These are phyloP conservation scores for Hyphopichia burtonii DNA, from an alignment of 1,139 yeast species.

Conservation along the genomic window DNA sequence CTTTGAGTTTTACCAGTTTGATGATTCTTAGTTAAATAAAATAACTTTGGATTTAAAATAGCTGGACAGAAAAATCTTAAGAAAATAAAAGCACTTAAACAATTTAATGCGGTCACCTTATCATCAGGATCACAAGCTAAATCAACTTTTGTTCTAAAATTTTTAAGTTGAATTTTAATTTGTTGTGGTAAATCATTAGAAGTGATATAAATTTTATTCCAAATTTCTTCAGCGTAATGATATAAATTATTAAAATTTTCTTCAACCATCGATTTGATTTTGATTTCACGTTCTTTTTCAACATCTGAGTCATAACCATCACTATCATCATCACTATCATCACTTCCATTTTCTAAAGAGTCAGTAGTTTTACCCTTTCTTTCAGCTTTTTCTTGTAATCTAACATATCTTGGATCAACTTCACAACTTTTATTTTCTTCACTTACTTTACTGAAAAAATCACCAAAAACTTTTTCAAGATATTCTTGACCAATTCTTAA, in stretches of 20 bases:
- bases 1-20: slow-evolving; percentile 72
- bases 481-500: slow-evolving; percentile 78
- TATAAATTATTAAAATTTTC: slow-evolving; percentile 54
- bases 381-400: slow-evolving; percentile 40
- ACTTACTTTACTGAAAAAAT: slow-evolving; percentile 57
- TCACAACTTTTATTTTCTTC: slow-evolving; percentile 61
- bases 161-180: slow-evolving; percentile 59
- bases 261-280: slow-evolving; percentile 34
- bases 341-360: slow-evolving; percentile 18
- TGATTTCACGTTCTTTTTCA: slow-evolving; percentile 26
- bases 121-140: slow-evolving; percentile 60
- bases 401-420: slow-evolving; percentile 63
- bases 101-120: slow-evolving; percentile 56
- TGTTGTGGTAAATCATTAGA: slow-evolving; percentile 75
- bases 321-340: slow-evolving; percentile 21
- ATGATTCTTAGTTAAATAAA: slow-evolving; percentile 67
- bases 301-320: slow-evolving; percentile 24
- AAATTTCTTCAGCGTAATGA: slow-evolving; percentile 59
- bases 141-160: slow-evolving; percentile 61
- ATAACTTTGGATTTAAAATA: slow-evolving; percentile 80
- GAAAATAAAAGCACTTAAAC: slow-evolving; percentile 81
- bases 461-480: slow-evolving; percentile 69
- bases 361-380: slow-evolving; percentile 24
- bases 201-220: slow-evolving; percentile 69
- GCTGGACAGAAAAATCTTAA: slow-evolving; percentile 91